These are phyloP conservation scores for Talaromyces proteolyticus DNA, from an alignment of 495 filamentous ascomycete genomes.

Conservation along the genomic window DNA sequence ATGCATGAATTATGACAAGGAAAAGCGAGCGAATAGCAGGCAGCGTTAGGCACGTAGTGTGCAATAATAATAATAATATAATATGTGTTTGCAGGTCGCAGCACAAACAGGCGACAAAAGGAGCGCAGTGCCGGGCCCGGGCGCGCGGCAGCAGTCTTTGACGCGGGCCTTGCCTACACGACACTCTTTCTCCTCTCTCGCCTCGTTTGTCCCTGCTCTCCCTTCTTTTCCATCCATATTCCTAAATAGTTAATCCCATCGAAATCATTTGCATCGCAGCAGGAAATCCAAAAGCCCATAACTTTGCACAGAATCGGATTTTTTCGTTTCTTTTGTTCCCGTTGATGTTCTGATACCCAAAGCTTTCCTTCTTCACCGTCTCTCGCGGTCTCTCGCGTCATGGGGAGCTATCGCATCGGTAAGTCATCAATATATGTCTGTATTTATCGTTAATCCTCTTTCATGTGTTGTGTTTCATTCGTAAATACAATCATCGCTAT, in stretches of 20 bases:
- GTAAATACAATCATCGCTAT: no score
- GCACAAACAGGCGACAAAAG: no score
- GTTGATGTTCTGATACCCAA: no score
- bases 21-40: no score
- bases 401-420: conserved; percentile 8
- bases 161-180: no score
- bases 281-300: no score
- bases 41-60: no score
- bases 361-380: background rate
- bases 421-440: background rate
- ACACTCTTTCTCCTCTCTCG: conserved; percentile 5
- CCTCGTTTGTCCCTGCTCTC: background rate
- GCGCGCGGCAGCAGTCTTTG: conserved; percentile 17
- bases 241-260: background rate
- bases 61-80: no score
- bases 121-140: background rate
- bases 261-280: background rate
- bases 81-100: no score
- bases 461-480: background rate
- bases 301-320: background rate
- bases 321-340: background rate
- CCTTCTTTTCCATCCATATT: background rate
- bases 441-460: background rate
- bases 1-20: no score
- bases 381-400: conserved; percentile 3